Conservation (phyloP, 179 eudicot species). For the Beta lomatogona region DNA sequence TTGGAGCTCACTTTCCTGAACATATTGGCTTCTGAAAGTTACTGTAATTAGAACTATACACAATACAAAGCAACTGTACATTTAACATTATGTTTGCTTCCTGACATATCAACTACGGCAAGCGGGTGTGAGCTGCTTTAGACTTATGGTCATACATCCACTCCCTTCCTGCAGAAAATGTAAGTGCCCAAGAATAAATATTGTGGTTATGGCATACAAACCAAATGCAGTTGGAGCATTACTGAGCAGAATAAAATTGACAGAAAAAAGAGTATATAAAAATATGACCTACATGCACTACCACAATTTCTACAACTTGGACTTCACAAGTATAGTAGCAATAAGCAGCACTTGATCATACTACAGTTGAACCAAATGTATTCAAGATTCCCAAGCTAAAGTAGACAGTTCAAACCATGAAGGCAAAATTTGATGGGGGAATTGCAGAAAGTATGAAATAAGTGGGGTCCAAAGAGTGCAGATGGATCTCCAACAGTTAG, state of each 20-base stretch:
- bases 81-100: slow-evolving; percentile 16
- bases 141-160: not conserved
- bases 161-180: slow-evolving; percentile 22
- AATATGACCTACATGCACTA: not conserved
- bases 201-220: not conserved
- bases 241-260: not conserved
- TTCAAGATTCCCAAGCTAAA: not conserved
- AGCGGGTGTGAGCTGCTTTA: slow-evolving; percentile 12
- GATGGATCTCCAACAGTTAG: no score
- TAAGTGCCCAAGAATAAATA: slow-evolving; percentile 2
- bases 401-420: not conserved
- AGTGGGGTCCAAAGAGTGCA: not conserved
- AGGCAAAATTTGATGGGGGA: not conserved
- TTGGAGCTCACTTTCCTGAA: slow-evolving; percentile 10
- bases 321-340: not conserved
- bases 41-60: slow-evolving; percentile 20
- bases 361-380: not conserved
- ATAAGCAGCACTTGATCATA: not conserved
- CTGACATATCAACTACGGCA: not conserved
- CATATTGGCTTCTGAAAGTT: not conserved
- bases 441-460: not conserved
- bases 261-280: not conserved
- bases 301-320: not conserved
- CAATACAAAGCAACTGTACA: slow-evolving; percentile 23
- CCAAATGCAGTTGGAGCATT: not conserved